phyloP scores from a whole-genome alignment of 1,284 basidiomycete genomes.

The Apiotrichum porosum region DNA sequence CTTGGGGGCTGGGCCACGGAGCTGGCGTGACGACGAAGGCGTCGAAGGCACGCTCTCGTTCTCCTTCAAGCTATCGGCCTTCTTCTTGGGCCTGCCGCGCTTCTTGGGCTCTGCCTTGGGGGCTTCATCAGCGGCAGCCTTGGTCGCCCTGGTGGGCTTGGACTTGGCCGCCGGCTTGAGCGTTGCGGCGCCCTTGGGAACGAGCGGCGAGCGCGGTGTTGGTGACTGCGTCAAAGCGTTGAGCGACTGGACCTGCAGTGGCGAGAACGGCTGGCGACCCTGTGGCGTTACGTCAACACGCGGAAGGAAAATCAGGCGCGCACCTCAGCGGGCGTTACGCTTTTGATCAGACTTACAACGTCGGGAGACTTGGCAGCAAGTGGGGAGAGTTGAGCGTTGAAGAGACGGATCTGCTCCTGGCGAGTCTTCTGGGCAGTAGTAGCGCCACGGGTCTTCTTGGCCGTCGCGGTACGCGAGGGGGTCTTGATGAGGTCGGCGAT shows the following conservation, averaged over 20 bases:
- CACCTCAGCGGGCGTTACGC: too few species aligned
- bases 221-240: slow-evolving; percentile 20
- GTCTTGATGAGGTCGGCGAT: slow-evolving; percentile 48
- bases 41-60: too few species aligned
- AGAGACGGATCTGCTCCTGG: slow-evolving; percentile 12
- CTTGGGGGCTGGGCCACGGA: neutral
- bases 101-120: slow-evolving; percentile 14
- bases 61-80: neutral
- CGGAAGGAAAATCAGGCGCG: neutral
- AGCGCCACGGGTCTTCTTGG: slow-evolving; percentile 44
- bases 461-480: slow-evolving; percentile 42
- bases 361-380: slow-evolving; percentile 18
- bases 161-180: slow-evolving; percentile 5
- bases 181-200: neutral
- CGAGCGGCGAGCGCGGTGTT: slow-evolving; percentile 5
- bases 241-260: slow-evolving; percentile 29
- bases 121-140: slow-evolving; percentile 11
- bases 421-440: slow-evolving; percentile 24
- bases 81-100: slow-evolving; percentile 16
- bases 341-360: slow-evolving; percentile 13
- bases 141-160: too few species aligned
- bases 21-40: neutral
- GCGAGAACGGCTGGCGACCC: slow-evolving; percentile 33
- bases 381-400: slow-evolving; percentile 36
- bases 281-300: neutral